Evolutionary conservation across 768 basidiomycete species (phyloP).

Genomic region (Boletus vinaceobasis): DNA sequence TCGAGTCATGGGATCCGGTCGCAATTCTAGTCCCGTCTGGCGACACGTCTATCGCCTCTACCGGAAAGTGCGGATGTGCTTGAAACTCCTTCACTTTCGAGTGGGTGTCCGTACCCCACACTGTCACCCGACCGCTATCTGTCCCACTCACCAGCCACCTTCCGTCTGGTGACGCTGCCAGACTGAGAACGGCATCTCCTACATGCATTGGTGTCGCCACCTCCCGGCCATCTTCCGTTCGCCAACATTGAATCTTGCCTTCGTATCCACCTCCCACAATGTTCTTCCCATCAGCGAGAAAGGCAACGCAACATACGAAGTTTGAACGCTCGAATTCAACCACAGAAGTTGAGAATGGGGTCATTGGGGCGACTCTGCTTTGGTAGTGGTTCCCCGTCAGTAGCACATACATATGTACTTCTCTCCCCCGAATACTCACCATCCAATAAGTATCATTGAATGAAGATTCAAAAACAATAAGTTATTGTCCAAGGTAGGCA

Average conservation of each 20-base stretch:
- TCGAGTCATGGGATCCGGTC: slow-evolving; percentile 8
- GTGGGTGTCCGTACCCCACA: slow-evolving; percentile 4
- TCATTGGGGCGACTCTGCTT: background rate
- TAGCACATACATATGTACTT: too few species aligned
- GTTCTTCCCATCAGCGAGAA: slow-evolving; percentile 4
- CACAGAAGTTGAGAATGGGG: background rate
- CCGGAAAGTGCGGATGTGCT: background rate
- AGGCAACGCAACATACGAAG: slow-evolving; percentile 1
- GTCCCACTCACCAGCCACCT: slow-evolving; percentile 7
- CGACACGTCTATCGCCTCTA: slow-evolving; percentile 7
- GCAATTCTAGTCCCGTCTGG: slow-evolving; percentile 10
- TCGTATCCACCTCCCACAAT: slow-evolving; percentile 7
- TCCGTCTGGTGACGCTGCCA: slow-evolving; percentile 3
- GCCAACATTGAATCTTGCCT: slow-evolving; percentile 3
- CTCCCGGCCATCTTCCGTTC: slow-evolving; percentile 1
- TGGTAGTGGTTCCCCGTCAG: background rate
- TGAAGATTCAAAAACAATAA: too few species aligned
- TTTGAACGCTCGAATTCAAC: background rate
- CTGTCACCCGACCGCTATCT: background rate
- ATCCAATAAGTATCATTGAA: background rate
- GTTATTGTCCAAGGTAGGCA: too few species aligned
- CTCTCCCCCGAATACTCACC: background rate
- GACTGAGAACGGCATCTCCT: background rate
- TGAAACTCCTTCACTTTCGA: background rate
- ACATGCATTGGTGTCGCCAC: background rate